Conservation (phyloP, 495 filamentous ascomycete genomes). For the Penicillium longicatenatum region DNA sequence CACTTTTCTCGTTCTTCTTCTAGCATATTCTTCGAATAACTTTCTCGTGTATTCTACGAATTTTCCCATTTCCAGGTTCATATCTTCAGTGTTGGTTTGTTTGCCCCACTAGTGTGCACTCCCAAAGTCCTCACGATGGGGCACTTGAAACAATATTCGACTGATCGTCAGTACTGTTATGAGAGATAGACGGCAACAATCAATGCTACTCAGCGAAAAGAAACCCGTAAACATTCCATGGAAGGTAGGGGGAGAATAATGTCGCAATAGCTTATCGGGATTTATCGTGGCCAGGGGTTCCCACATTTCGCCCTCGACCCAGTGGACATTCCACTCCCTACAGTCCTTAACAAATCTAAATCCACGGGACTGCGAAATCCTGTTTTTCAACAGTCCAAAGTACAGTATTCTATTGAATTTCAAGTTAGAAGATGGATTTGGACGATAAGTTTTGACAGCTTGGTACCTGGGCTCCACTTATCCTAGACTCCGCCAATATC, state of each 20-base stretch:
- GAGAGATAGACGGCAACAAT: too few relatives aligned
- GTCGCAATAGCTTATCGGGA: background rate
- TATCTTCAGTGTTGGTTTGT: too few relatives aligned
- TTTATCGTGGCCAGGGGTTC: constrained; percentile 11
- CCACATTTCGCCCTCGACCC: constrained; percentile 16
- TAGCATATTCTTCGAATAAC: too few relatives aligned
- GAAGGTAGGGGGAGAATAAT: background rate
- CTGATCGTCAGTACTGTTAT: background rate
- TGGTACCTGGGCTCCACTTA: background rate
- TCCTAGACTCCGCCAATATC: background rate
- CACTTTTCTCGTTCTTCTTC: background rate
- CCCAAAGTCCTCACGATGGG: too few relatives aligned
- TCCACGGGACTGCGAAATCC: background rate
- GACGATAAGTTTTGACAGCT: background rate
- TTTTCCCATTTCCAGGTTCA: too few relatives aligned
- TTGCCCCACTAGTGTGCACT: too few relatives aligned
- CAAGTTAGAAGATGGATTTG: too few relatives aligned
- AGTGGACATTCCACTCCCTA: constrained; percentile 20
- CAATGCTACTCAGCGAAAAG: too few relatives aligned
- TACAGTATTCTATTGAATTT: too few relatives aligned
- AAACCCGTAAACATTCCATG: constrained; percentile 1
- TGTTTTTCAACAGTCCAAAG: background rate
- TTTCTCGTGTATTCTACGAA: too few relatives aligned
- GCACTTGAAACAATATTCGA: background rate
- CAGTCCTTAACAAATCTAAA: constrained; percentile 15